These are phyloP conservation scores for Phytophthora uliginosa DNA, from an alignment of 352 stramenopile genomes.

Conservation along the genomic window DNA sequence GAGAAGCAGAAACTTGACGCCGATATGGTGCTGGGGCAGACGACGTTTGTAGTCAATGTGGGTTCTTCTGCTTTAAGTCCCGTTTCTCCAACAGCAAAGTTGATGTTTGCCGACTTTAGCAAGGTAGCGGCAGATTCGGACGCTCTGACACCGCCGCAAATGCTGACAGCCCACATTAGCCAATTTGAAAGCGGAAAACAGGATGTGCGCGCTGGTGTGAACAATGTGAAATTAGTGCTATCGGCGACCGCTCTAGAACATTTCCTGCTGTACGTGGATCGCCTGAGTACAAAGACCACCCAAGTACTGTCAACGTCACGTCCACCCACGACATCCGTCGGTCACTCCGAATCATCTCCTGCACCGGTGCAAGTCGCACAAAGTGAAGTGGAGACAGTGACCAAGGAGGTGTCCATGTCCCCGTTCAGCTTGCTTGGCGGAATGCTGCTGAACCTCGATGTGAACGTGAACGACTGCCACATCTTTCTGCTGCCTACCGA, in stretches of 20 bases:
- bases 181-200: slow-evolving; percentile 63
- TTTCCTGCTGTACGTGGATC: slow-evolving; percentile 76
- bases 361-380: slow-evolving; percentile 35
- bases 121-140: slow-evolving; percentile 38
- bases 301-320: slow-evolving; percentile 59
- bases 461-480: slow-evolving; percentile 67
- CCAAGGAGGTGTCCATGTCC: slow-evolving; percentile 62
- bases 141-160: slow-evolving; percentile 43
- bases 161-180: slow-evolving; percentile 53
- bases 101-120: slow-evolving; percentile 70
- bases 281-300: slow-evolving; percentile 58
- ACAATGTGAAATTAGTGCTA: slow-evolving; percentile 58
- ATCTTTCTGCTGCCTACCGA: slow-evolving; percentile 57
- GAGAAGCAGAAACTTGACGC: slow-evolving; percentile 62
- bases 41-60: slow-evolving; percentile 64
- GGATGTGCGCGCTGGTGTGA: slow-evolving; percentile 49
- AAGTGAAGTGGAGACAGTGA: slow-evolving; percentile 43
- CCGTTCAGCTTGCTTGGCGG: slow-evolving; percentile 70
- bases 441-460: slow-evolving; percentile 60
- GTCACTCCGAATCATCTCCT: slow-evolving; percentile 41
- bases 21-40: slow-evolving; percentile 57
- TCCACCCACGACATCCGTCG: slow-evolving; percentile 38
- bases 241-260: slow-evolving; percentile 60
- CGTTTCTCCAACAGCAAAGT: slow-evolving; percentile 52
- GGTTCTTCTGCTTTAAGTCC: slow-evolving; percentile 43